Evolutionary conservation across 257 asterid genomes (phyloP).

Genomic region (Nicotiana benthamiana): DNA sequence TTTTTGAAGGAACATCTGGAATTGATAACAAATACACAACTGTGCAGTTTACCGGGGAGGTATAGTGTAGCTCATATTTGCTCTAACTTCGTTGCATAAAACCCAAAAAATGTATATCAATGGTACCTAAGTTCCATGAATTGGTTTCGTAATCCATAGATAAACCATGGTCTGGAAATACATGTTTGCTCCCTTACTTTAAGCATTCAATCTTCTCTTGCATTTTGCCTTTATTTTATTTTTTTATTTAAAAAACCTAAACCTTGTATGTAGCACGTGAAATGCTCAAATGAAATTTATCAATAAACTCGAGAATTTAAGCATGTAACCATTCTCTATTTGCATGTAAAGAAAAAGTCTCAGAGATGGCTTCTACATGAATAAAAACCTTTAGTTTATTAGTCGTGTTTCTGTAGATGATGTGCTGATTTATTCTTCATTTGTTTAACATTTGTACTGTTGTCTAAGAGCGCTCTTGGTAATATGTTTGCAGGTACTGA

Average conservation of each 20-base stretch:
- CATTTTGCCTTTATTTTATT: not conserved
- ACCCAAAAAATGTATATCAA: not conserved
- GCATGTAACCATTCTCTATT: not conserved
- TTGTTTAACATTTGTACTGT: not conserved
- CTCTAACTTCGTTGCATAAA: not conserved
- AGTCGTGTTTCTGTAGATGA: not conserved
- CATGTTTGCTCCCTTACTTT: not conserved
- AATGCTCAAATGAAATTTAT: not conserved
- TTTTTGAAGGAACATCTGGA: conserved; percentile 97
- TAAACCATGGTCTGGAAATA: not conserved
- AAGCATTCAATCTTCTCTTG: not conserved
- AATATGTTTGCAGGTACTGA: conserved; percentile 26
- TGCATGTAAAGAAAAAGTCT: not conserved
- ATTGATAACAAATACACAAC: conserved; percentile 93
- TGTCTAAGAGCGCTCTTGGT: not conserved
- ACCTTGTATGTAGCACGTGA: not conserved
- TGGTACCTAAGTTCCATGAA: not conserved
- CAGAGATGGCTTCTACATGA: not conserved
- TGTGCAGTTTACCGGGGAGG: conserved; percentile 98
- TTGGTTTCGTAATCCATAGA: not conserved
- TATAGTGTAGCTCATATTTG: conserved; percentile 10
- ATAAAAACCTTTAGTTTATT: not conserved
- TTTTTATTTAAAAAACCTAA: not conserved
- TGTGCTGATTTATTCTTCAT: not conserved
- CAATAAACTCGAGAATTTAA: not conserved